Percentiles rank a stretch among this genome's conserved stretches.
Evolutionary conservation across 495 filamentous ascomycete genomes (phyloP).

Genomic region (Neurospora sp.): DNA sequence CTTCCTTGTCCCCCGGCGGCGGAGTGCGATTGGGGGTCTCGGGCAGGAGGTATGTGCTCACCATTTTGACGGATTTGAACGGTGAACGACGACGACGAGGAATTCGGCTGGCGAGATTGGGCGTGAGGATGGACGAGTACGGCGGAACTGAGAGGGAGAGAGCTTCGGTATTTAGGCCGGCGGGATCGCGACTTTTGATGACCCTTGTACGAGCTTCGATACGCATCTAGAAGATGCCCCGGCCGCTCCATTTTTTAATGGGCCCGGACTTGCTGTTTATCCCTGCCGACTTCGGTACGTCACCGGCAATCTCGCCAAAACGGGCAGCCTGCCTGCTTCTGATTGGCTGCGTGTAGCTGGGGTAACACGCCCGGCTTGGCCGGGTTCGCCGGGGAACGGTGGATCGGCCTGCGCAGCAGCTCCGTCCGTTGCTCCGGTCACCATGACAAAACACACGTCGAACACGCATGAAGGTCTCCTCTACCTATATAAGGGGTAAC

Average conservation of each 20-base stretch:
- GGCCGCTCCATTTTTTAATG: constrained; percentile 17
- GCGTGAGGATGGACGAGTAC: not conserved
- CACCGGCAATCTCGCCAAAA: not conserved
- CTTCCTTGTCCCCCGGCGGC: not conserved
- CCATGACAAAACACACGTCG: not conserved
- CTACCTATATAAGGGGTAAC: not conserved
- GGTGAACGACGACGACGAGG: not conserved
- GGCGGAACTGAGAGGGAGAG: not conserved
- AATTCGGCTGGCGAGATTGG: not conserved
- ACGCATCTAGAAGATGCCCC: constrained; percentile 24
- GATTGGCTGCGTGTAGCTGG: constrained; percentile 6
- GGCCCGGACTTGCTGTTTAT: constrained; percentile 9
- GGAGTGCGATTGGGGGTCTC: not conserved
- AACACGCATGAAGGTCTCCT: not conserved
- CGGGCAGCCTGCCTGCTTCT: not conserved
- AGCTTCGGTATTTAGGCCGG: not conserved
- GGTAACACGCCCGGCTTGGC: not conserved
- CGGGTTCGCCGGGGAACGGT: constrained; percentile 1
- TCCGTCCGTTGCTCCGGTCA: not conserved
- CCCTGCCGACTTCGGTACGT: constrained; percentile 7
- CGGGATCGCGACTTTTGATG: not conserved
- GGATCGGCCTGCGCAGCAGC: not conserved
- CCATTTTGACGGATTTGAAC: not conserved
- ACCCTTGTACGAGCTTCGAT: constrained; percentile 16
- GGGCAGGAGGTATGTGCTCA: not conserved